Evolutionary conservation across 257 asterid species (phyloP).

Genomic region (Knoxia roxburghii): DNA sequence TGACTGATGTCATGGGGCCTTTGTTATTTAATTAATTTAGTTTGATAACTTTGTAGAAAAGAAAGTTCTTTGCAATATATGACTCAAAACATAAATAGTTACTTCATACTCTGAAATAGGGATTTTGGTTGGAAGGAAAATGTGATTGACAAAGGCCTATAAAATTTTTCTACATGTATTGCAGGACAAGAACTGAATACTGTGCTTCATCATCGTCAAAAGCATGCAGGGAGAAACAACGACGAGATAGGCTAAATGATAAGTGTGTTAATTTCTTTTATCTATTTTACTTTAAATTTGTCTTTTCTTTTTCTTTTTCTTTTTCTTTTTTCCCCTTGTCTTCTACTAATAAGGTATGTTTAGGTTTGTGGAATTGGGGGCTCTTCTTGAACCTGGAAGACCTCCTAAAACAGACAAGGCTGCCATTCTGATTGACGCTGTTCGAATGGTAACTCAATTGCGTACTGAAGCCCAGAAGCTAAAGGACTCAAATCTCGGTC

Average conservation of each 20-base stretch:
- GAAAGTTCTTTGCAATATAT: not conserved
- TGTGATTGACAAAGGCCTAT: not conserved
- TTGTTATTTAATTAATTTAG: not conserved
- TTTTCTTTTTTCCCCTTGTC: slow-evolving; percentile 12
- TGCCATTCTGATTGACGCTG: slow-evolving; percentile 80
- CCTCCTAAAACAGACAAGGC: slow-evolving; percentile 91
- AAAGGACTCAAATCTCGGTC: slow-evolving; percentile 65
- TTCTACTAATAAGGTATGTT: slow-evolving; percentile 18
- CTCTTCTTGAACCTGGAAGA: slow-evolving; percentile 89
- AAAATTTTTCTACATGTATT: not conserved
- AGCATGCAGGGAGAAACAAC: slow-evolving; percentile 89
- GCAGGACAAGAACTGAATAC: slow-evolving; percentile 59
- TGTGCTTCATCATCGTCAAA: slow-evolving; percentile 70
- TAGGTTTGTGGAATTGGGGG: slow-evolving; percentile 76
- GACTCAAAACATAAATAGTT: not conserved
- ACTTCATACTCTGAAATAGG: not conserved
- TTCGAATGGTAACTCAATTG: slow-evolving; percentile 77
- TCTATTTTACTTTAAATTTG: slow-evolving; percentile 9
- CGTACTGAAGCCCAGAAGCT: slow-evolving; percentile 77
- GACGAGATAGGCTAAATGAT: slow-evolving; percentile 88
- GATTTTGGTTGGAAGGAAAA: not conserved
- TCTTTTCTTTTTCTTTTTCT: slow-evolving; percentile 9
- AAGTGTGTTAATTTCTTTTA: slow-evolving; percentile 37
- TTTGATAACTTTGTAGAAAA: too few species aligned
- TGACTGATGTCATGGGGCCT: not conserved